Evolutionary conservation across 257 asterid species (phyloP), one percentile per base, ranked within the genome.

Genomic region (Lycium ferocissimum): DNA sequence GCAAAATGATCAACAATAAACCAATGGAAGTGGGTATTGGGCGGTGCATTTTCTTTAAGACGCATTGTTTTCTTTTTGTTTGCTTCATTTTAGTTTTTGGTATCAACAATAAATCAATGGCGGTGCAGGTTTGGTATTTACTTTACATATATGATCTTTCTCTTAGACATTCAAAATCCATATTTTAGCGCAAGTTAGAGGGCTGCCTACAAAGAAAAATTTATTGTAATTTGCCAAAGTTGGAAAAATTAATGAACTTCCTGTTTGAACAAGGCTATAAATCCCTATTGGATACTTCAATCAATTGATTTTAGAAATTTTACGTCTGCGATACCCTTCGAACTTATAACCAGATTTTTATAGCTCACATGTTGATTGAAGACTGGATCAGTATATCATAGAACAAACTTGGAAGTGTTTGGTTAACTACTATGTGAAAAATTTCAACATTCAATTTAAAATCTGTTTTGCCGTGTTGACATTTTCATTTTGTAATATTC

Each of bases 391-490:
- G 13, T 22, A 35, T 37, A 40, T 40, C 8, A 8, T 70, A 40
- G 56, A 71, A 1, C 9, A 71, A 40, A 71, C 57, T 72, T 18
- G 80, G 33, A 72, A 72, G 9, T 43, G 57, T 9, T 72, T 10
- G 57, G 80, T 43, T 72, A 72, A 43, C 80, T 18, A 43, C 57
- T 9, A 18, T n/a, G 37, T 17, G n/a, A 66, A 66, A 6, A 33
- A 0, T 66, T 66, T 67, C 75, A 35, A 10, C 35, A 9, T 71
- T 18, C 45, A 9, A 72, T 72, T 72, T 72, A 72, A 72, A 72
- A 88, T 88, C 57, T 88, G 38, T 47, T 81, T 61, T 57, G 7
- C 20, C 43, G 43, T 75, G 81, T 75, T 75, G 81, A 49, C 81
- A 75, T 73, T 49, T 75, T 75, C 38, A 49, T 49, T 75, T 6